These are phyloP conservation scores for Oropetium thomaeum DNA, from an alignment of 176 grass and related monocot genomes.

Conservation along the genomic window DNA sequence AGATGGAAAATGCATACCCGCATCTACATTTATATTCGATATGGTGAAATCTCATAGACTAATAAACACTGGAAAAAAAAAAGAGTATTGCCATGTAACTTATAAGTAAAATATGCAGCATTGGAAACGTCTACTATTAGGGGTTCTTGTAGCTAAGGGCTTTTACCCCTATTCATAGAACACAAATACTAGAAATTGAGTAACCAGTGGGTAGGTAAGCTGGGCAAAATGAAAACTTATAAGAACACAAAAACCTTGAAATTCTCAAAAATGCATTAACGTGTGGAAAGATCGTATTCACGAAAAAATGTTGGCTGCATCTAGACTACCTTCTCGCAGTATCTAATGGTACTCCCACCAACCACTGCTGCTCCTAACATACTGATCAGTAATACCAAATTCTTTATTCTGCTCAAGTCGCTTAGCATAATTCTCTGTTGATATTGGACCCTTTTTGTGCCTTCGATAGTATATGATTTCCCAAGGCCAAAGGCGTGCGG, in stretches of 20 bases:
- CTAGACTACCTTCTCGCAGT: background rate
- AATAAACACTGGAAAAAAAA: background rate
- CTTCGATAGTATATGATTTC: constrained; percentile 47
- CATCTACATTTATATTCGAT: background rate
- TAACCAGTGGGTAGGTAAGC: background rate
- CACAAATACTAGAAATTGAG: background rate
- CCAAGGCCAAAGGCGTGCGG: constrained; percentile 60
- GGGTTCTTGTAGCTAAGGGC: constrained; percentile 5
- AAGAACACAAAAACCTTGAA: constrained; percentile 23
- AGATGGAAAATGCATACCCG: constrained; percentile 4
- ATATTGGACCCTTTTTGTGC: constrained; percentile 57
- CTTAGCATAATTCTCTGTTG: constrained; percentile 58
- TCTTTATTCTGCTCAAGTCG: constrained; percentile 63
- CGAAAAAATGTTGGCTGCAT: background rate
- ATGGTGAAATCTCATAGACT: background rate
- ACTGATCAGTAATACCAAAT: constrained; percentile 55
- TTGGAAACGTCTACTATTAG: constrained; percentile 12
- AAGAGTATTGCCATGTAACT: constrained; percentile 3
- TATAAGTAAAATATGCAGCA: constrained; percentile 7
- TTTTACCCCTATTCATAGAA: background rate
- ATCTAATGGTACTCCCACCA: constrained; percentile 45
- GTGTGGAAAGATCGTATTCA: background rate
- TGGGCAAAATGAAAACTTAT: background rate
- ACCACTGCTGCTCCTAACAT: constrained; percentile 67
- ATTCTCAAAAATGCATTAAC: constrained; percentile 23